These are phyloP conservation scores for Cylindricascospora bacillispora DNA, from an alignment of 1,139 yeast genomes.

Conservation along the genomic window DNA sequence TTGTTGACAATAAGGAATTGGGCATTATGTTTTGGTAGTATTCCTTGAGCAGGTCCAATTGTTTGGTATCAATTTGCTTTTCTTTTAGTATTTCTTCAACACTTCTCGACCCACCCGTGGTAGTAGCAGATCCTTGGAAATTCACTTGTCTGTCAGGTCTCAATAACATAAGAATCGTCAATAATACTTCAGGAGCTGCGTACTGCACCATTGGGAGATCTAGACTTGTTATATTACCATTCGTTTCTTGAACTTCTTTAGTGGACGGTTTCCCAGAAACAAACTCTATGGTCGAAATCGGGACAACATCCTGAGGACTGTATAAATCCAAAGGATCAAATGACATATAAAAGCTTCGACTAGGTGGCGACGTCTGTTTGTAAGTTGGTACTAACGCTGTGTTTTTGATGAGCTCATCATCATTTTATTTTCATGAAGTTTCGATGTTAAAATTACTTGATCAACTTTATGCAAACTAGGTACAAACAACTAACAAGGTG, in stretches of 20 bases:
- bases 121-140: constrained; percentile 26
- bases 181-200: constrained; percentile 41
- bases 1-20: constrained; percentile 23
- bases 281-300: too few relatives aligned
- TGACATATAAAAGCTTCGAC: constrained; percentile 7
- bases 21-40: constrained; percentile 35
- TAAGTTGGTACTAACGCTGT: too few relatives aligned
- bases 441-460: background rate
- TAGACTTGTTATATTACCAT: constrained; percentile 36
- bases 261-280: too few relatives aligned
- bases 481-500: too few relatives aligned
- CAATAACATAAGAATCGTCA: constrained; percentile 36
- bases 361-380: too few relatives aligned
- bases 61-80: constrained; percentile 3
- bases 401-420: constrained; percentile 2
- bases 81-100: constrained; percentile 3
- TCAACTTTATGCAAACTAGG: too few relatives aligned
- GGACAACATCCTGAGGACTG: too few relatives aligned
- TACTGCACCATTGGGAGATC: constrained; percentile 49
- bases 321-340: constrained; percentile 29
- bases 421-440: background rate
- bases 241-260: constrained; percentile 10
- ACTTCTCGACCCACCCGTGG: background rate
- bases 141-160: constrained; percentile 43
- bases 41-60: constrained; percentile 21